Evolutionary conservation across 768 basidiomycete species (phyloP).

Genomic region (Hypholoma sublateritium): DNA sequence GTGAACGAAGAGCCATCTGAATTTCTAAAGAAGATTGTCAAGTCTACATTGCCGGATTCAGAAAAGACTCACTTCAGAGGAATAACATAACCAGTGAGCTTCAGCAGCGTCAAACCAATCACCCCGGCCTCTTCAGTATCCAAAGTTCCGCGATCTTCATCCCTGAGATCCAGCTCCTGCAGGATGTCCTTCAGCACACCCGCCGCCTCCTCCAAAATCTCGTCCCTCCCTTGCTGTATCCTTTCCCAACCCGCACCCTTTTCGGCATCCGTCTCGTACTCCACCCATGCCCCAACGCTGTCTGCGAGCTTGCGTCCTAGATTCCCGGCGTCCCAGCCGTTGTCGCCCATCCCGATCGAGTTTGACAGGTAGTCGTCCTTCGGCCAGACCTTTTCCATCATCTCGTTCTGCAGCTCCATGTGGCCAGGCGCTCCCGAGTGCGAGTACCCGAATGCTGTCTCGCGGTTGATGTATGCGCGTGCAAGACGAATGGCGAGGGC

Average conservation of each 20-base stretch:
- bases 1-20: constrained; percentile 30
- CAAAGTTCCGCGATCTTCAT: constrained; percentile 47
- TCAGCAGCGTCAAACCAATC: constrained; percentile 59
- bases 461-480: constrained; percentile 60
- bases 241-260: constrained; percentile 23
- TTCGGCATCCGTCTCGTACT: constrained; percentile 25
- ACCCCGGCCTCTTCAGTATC: constrained; percentile 71
- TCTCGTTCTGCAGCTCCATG: constrained; percentile 58
- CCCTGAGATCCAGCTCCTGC: constrained; percentile 68
- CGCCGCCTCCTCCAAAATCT: constrained; percentile 67
- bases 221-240: constrained; percentile 41
- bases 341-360: constrained; percentile 28
- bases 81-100: constrained; percentile 57
- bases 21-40: constrained; percentile 21
- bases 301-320: constrained; percentile 54
- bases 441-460: constrained; percentile 51
- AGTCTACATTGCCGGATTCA: not conserved
- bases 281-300: constrained; percentile 62
- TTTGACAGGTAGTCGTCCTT: constrained; percentile 50
- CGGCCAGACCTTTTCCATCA: constrained; percentile 75
- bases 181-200: constrained; percentile 71
- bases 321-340: constrained; percentile 65
- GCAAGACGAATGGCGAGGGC: constrained; percentile 63
- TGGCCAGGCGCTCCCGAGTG: constrained; percentile 59
- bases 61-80: constrained; percentile 53